A percentile compares a stretch with the other conserved stretches of the same genome.
Evolutionary conservation across 2,329 filamentous ascomycete genomes (phyloP).

Genomic region (Paraphaeosphaeria sporulosa): DNA sequence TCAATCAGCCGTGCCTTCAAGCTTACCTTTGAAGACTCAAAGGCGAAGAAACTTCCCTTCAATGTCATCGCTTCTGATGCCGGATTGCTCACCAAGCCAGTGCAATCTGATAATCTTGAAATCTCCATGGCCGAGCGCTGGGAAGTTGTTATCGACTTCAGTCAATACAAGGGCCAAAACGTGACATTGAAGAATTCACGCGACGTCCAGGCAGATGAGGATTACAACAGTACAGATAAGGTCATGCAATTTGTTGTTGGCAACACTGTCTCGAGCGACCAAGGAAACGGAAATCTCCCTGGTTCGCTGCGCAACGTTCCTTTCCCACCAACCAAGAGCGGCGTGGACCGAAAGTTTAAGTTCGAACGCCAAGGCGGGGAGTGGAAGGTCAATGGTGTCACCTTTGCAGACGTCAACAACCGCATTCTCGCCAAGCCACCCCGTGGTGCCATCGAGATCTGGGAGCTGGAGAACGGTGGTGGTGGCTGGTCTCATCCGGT

Average conservation of each 20-base stretch:
- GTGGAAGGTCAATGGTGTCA: slow-evolving; percentile 43
- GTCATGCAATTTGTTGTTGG: slow-evolving; percentile 58
- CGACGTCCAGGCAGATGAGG: slow-evolving; percentile 57
- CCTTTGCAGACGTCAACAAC: slow-evolving; percentile 41
- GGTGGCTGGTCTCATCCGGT: slow-evolving; percentile 63
- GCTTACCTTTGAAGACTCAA: slow-evolving; percentile 56
- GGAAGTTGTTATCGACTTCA: slow-evolving; percentile 67
- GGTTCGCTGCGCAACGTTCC: slow-evolving; percentile 38
- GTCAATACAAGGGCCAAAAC: slow-evolving; percentile 58
- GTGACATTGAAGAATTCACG: slow-evolving; percentile 57
- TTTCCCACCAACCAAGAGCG: slow-evolving; percentile 41
- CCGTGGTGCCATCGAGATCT: slow-evolving; percentile 45
- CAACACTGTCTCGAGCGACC: slow-evolving; percentile 28
- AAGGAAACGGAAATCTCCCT: slow-evolving; percentile 39
- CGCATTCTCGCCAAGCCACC: slow-evolving; percentile 44
- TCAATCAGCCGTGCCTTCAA: slow-evolving; percentile 53
- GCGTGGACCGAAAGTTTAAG: slow-evolving; percentile 42
- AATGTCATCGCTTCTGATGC: slow-evolving; percentile 64
- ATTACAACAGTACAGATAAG: slow-evolving; percentile 58
- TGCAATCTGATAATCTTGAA: slow-evolving; percentile 53
- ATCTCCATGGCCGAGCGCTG: slow-evolving; percentile 66
- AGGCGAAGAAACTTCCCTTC: slow-evolving; percentile 55
- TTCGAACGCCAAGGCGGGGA: slow-evolving; percentile 41
- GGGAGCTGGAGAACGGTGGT: slow-evolving; percentile 54
- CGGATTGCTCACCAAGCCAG: slow-evolving; percentile 52